A percentile compares a stretch with the other conserved stretches of the same genome.
Conservation (phyloP, 2,329 filamentous ascomycete genomes). For the Trichoderma gracile region DNA sequence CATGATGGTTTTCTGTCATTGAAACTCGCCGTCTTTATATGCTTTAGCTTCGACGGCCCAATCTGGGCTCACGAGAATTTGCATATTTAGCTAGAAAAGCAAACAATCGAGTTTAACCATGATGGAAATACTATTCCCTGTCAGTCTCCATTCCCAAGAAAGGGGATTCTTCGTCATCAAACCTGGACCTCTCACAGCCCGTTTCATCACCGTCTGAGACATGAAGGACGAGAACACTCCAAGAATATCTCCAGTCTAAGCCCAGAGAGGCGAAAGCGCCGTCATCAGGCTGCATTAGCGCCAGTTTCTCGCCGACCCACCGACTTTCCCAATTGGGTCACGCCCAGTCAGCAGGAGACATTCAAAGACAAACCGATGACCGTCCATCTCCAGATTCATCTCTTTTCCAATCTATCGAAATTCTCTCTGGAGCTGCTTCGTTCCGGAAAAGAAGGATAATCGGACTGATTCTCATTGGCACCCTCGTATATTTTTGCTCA, state of each 20-base stretch:
- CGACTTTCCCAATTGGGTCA: slow-evolving; percentile 10
- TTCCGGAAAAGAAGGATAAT: background rate
- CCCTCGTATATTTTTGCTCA: background rate
- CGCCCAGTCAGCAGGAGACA: slow-evolving; percentile 17
- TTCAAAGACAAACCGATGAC: slow-evolving; percentile 5
- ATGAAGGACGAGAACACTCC: background rate
- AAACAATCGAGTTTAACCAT: background rate
- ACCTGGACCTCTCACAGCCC: background rate
- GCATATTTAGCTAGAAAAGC: background rate
- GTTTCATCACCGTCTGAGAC: background rate
- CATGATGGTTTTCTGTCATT: no score
- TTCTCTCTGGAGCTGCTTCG: background rate
- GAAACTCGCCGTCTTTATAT: no score
- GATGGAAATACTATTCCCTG: background rate
- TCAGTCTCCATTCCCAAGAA: background rate
- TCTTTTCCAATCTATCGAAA: background rate
- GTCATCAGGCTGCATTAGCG: slow-evolving; percentile 23
- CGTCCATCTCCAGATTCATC: slow-evolving; percentile 11
- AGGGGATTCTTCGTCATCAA: background rate
- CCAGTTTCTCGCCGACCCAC: background rate
- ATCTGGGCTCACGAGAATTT: no score
- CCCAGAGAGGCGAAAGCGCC: background rate
- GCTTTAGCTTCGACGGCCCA: no score
- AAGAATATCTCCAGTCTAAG: background rate
- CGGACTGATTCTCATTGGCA: no score